A percentile compares a stretch with the other conserved stretches of the same genome.
Evolutionary conservation across 176 grass and related monocot genomes (phyloP).

Genomic region (Guadua angustifolia): DNA sequence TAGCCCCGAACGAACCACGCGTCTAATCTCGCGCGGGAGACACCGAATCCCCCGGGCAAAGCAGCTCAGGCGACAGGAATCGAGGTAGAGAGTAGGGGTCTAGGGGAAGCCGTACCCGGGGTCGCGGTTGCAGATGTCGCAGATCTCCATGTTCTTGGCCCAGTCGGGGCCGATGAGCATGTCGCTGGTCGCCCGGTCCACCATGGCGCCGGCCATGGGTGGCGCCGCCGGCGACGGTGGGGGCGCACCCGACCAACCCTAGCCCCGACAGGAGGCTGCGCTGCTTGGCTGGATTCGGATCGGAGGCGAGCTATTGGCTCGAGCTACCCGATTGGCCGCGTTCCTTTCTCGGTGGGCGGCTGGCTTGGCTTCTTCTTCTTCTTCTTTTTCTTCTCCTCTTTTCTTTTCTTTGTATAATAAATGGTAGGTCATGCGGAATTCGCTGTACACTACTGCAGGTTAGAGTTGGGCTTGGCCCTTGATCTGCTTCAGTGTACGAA

Average conservation of each 20-base stretch:
- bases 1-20: background rate
- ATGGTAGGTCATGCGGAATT: background rate
- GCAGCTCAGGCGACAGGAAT: background rate
- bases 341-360: constrained; percentile 13
- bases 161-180: constrained; percentile 90
- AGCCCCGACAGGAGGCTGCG: background rate
- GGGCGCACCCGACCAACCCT: background rate
- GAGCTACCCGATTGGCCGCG: constrained; percentile 40
- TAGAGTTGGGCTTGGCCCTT: no score
- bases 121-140: constrained; percentile 93
- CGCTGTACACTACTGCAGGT: background rate
- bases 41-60: background rate
- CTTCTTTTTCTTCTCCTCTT: background rate
- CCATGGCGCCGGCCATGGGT: constrained; percentile 70
- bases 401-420: background rate
- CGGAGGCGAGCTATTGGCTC: constrained; percentile 7
- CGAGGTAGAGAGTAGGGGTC: background rate
- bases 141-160: constrained; percentile 99
- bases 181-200: constrained; percentile 83
- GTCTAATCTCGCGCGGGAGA: background rate
- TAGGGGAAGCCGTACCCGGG: constrained; percentile 58
- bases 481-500: no score
- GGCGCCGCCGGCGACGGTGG: constrained; percentile 24
- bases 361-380: background rate
- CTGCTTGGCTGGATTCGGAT: constrained; percentile 39